Evolutionary conservation across 1,284 basidiomycete species (phyloP), one percentile per base, ranked within the genome.

Genomic region (Leccinum subatratum): DNA sequence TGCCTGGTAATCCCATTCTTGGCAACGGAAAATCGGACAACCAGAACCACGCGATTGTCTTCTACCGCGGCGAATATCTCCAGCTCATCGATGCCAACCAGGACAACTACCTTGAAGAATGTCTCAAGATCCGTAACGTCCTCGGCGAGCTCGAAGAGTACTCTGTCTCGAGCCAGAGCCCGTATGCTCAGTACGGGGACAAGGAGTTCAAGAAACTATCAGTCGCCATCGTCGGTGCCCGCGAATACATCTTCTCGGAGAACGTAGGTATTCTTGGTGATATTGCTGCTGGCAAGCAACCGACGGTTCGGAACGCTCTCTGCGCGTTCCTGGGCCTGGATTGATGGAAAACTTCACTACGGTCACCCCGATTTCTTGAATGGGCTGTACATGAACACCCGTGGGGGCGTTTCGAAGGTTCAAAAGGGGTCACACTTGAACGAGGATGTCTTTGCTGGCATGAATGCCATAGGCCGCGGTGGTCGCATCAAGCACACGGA

Each of bases 1-100:
- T 99, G 22, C 96, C 97, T 42, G 96, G 96, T 63, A 99, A 99
- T 82, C 96, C 96, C 1, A 99, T 99, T 81, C 86, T 99, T 63
- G 97, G 97, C 70, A 96, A 99, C 77, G 97, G n/a, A 71, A 99
- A 99, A 82, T 97, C 95, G 65, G 96, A 99, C 84, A 99, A n/a
- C 81, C 97, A 99, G 86, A 99, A 99, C 79, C 96, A 99, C 75
- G 95, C 96, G 56, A 96, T 99, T 79, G 90, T 99, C 79, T 99
- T 98, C 84, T 96, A 99, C 81, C 94, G 96, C 70, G 96, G 96
- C 71, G 97, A 99, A 81, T 99, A 98, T 80, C 83, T 99, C 12
- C 96, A 99, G 82, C 92, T 98, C 70, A 98, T 99, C 78, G 97
- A 99, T 75, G 96, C 96, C 75, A 99, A 99, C 81, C 96, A 99